These are phyloP conservation scores for Detonula confervacea DNA, from an alignment of 352 stramenopile species.

Conservation along the genomic window DNA sequence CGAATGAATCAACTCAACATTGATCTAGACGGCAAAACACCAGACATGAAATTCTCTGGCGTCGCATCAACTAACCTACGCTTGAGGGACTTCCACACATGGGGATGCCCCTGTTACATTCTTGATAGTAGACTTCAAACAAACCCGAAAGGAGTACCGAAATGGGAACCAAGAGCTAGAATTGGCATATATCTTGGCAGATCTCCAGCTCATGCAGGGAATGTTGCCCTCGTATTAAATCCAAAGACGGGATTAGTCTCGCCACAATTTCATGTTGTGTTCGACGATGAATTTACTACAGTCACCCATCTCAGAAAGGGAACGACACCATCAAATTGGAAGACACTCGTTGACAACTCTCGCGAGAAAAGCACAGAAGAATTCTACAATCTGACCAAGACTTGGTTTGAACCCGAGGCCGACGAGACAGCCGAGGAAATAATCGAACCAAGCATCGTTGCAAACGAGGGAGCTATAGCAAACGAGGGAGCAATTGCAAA, in stretches of 20 bases:
- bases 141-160: slow-evolving; percentile 14
- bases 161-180: slow-evolving; percentile 34
- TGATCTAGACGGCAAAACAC: slow-evolving; percentile 1
- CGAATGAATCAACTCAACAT: slow-evolving; percentile 1
- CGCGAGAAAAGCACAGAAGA: background rate
- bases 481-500: background rate
- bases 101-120: slow-evolving; percentile 23
- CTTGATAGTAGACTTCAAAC: slow-evolving; percentile 8
- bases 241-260: slow-evolving; percentile 39
- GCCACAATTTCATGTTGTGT: slow-evolving; percentile 63
- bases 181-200: slow-evolving; percentile 47
- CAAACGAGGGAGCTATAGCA: background rate
- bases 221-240: slow-evolving; percentile 52
- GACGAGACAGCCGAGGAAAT: background rate
- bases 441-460: background rate
- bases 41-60: background rate
- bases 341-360: slow-evolving; percentile 9
- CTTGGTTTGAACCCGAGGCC: too few relatives aligned
- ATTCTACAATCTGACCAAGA: too few relatives aligned
- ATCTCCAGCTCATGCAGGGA: slow-evolving; percentile 38
- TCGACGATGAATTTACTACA: slow-evolving; percentile 25
- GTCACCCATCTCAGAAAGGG: slow-evolving; percentile 17
- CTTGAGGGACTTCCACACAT: slow-evolving; percentile 17
- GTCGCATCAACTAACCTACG: background rate
- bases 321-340: slow-evolving; percentile 15